Evolutionary conservation across 2,329 filamentous ascomycete genomes (phyloP), one percentile per base, ranked within the genome.

Genomic region (Fusarium brachygibbosum): DNA sequence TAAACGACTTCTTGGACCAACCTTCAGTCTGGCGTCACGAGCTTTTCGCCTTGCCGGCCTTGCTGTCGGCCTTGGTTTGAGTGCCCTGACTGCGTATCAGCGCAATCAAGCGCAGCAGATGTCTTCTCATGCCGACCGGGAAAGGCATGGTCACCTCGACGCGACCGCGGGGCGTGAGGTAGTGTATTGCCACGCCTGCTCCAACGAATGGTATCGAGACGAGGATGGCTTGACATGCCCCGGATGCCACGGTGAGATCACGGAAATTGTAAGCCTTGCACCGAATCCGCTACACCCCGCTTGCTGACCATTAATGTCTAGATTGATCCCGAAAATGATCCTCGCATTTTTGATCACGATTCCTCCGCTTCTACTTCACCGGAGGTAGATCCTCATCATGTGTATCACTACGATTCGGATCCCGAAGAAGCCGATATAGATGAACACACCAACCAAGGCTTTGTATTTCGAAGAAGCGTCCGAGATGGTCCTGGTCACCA

Each of bases 121-220:
- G 81, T 76, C 76, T 64, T 81, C 78, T 25, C 70, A 67, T 49
- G 56, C 56, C 37, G 61, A n/a, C n/a, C n/a, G n/a, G n/a, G n/a
- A 61, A 25, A 55, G 54, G 44, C 71, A 72, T 32, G 72, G 73
- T 42, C 85, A 83, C 73, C 82, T 89, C 59, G 85, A 87, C 76
- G 83, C 84, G 68, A 80, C 79, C 23, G 74, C 78, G 7, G 81
- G 81, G 66, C 84, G 88, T 68, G 92, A 97, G 76, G 88, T 95
- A 69, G 90, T 98, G 56, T 97, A 87, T 79, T 99, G 96, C 80
- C 93, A 98, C 80, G 82, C 86, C 63, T 98, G 96, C 81, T 79
- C 86, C 53, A 82, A 91, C 68, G 91, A 97, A 78, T 98, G 94
- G 93, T 93, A 91, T 75, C 84, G 88, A 63, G 88, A 93, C 63